Base-by-base conservation (phyloP, 768 basidiomycete genomes). In the Phylloporus sp. region DNA sequence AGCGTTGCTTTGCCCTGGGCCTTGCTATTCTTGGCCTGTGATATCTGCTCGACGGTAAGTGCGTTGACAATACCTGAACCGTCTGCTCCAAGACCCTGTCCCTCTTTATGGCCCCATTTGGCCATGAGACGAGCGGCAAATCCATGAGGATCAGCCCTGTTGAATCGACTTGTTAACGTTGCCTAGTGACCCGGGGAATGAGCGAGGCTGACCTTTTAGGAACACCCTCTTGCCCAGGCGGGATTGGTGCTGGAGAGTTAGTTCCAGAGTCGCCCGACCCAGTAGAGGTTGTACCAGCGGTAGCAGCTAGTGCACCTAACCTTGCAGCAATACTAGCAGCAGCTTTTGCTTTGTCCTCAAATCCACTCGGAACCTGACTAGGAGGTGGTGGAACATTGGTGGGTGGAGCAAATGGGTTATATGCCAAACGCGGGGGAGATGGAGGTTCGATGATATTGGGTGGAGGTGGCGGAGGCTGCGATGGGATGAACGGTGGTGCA, bases 61-160 rank as follows among this genome's bases (percentile, higher is more conserved):
- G 95, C 92, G 52, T 95, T 88, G 39, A 95, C 82, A 40, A 98
- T 95, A 2, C 94, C 94, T 2, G 79, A 78, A 8, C 85, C 89
- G 53, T 89, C 83, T 0, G 80, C 85, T 29, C 95, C 95, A 2
- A 97, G 78, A 10, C 95, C 95, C 70, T 93, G 86, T 2, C 95
- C 95, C 66, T 91, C 91, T 65, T 90, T 88, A 66, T 97, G 92
- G 0, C 95, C 95, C 90, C 89, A 95, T 72, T 94, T 97, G 3
- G 89, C 90, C 93, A 97, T 95, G 59, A 95, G 65, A 29, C 89
- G 85, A 12, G 85, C 85, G 28, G 91, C 91, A 59, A 95, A 92
- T 12, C 79, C 80, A 49, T 83, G 85, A 0, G 84, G 81, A 55
- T 89, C 83, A 34, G 82, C 73, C 48, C 79, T 78, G 15, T 39